Evolutionary conservation across 805 yeast genomes (phyloP).

Genomic region (Candida boleticola): DNA sequence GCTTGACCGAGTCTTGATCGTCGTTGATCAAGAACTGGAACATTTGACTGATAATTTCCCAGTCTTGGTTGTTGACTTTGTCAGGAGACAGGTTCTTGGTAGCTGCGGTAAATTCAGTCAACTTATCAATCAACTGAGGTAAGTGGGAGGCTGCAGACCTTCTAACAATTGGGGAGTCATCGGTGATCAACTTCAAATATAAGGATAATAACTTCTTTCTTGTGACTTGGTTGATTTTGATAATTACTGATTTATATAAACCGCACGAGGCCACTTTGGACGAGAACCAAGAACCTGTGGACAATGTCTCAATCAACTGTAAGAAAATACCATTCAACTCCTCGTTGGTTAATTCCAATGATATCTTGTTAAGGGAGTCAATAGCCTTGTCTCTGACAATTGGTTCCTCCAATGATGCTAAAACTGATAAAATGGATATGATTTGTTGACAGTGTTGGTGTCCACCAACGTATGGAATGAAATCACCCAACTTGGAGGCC

Average conservation of each 20-base stretch:
- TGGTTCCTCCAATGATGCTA: slow-evolving; percentile 94
- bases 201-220: slow-evolving; percentile 64
- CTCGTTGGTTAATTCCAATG: slow-evolving; percentile 56
- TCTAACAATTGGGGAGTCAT: slow-evolving; percentile 97
- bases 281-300: slow-evolving; percentile 93
- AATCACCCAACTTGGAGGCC: slow-evolving; percentile 85
- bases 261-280: slow-evolving; percentile 91
- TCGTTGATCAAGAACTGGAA: slow-evolving; percentile 75
- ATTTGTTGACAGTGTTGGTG: slow-evolving; percentile 48
- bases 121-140: slow-evolving; percentile 66
- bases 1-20: slow-evolving; percentile 92
- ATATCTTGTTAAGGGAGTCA: slow-evolving; percentile 72
- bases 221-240: slow-evolving; percentile 51
- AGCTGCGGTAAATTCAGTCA: slow-evolving; percentile 39
- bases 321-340: slow-evolving; percentile 68
- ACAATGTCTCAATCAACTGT: slow-evolving; percentile 72
- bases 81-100: slow-evolving; percentile 17
- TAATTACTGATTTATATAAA: slow-evolving; percentile 67
- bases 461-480: slow-evolving; percentile 90
- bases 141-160: slow-evolving; percentile 87
- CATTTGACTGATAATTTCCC: slow-evolving; percentile 80
- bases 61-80: slow-evolving; percentile 55
- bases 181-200: slow-evolving; percentile 71
- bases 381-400: slow-evolving; percentile 94
- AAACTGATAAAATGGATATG: slow-evolving; percentile 67